Evolutionary conservation across 2,329 filamentous ascomycete species (phyloP), one percentile per base, ranked within the genome.

Genomic region (Fusarium annulatum): DNA sequence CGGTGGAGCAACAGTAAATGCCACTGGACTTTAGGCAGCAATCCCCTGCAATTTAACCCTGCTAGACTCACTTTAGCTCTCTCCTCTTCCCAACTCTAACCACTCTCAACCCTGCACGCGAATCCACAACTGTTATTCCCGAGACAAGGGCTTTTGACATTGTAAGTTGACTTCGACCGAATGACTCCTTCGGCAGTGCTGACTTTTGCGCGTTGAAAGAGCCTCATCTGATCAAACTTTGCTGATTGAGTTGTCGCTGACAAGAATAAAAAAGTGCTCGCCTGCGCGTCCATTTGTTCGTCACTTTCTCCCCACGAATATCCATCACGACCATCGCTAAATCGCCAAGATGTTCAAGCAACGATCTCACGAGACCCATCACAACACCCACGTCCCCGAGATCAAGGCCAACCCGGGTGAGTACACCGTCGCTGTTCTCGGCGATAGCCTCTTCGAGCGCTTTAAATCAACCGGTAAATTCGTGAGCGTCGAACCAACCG

Each of bases 361-460:
- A 21, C 41, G 67, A 21, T 69, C 67, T 9, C 67, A 69, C 51
- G 65, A 69, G 0, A 69, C 67, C 0, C 65, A 69, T 11, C 39
- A 69, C 11, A n/a, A 11, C 5, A 69, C 51, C 2, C 67, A 69
- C 9, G 21, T 56, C 12, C 67, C 45, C 2, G 15, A 69, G 16
- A 69, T 69, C 16, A n/a, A 19, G 2, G 33, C 18, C 0, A 15
- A 36, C 1, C 34, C 59, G 0, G 30, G 53, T 8, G 43, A 34
- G 4, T 69, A 48, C 14, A 38, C 36, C 0, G 28, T 69, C 16
- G 58, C 36, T 14, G 12, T 69, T 2, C 45, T 69, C 2, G 67
- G 67, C 8, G 67, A 69, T 16, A 69, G 65, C 14, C 45, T 69
- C 7, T 69, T 69, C 2, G 67, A 69, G 19, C 65, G 66, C 0